Percentiles rank a stretch among this genome's conserved stretches.
Evolutionary conservation across 2,329 filamentous ascomycete genomes (phyloP).

Genomic region (Tolypocladium inflatum): DNA sequence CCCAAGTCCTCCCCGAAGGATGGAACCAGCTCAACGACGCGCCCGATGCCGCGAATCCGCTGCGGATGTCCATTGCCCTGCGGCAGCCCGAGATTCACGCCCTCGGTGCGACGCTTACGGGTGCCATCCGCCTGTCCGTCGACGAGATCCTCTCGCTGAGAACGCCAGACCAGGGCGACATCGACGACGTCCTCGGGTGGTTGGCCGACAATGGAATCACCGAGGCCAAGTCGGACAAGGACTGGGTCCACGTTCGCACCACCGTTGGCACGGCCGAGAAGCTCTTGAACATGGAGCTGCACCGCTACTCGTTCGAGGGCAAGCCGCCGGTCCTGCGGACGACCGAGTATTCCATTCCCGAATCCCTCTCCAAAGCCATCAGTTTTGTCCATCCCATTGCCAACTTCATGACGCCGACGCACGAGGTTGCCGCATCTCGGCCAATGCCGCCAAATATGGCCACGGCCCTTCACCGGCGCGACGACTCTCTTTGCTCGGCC

Average conservation of each 20-base stretch:
- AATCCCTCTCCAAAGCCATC: constrained; percentile 25
- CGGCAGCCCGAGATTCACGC: constrained; percentile 19
- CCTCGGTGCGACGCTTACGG: constrained; percentile 14
- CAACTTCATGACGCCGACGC: constrained; percentile 37
- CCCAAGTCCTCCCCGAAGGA: constrained; percentile 16
- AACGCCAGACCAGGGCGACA: constrained; percentile 20
- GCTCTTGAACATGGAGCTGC: constrained; percentile 31
- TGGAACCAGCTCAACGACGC: constrained; percentile 16
- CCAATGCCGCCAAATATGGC: not conserved
- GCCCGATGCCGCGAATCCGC: constrained; percentile 12
- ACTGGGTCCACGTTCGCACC: constrained; percentile 33
- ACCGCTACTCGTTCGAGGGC: constrained; percentile 29
- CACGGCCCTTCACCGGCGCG: not conserved
- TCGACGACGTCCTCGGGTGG: constrained; percentile 30
- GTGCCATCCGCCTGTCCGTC: constrained; percentile 20
- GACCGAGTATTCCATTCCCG: constrained; percentile 33
- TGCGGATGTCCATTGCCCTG: constrained; percentile 22
- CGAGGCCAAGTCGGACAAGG: constrained; percentile 20
- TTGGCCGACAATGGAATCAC: constrained; percentile 26
- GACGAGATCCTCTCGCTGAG: constrained; percentile 27
- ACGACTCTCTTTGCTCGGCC: constrained; percentile 1
- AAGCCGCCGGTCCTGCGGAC: constrained; percentile 31
- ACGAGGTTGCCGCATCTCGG: constrained; percentile 11
- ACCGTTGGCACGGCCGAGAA: constrained; percentile 27
- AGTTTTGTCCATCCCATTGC: constrained; percentile 38